Percentiles rank a stretch among this genome's conserved stretches.
Conservation (phyloP, 208 protist genomes). For the Leishmania gerbilli region DNA sequence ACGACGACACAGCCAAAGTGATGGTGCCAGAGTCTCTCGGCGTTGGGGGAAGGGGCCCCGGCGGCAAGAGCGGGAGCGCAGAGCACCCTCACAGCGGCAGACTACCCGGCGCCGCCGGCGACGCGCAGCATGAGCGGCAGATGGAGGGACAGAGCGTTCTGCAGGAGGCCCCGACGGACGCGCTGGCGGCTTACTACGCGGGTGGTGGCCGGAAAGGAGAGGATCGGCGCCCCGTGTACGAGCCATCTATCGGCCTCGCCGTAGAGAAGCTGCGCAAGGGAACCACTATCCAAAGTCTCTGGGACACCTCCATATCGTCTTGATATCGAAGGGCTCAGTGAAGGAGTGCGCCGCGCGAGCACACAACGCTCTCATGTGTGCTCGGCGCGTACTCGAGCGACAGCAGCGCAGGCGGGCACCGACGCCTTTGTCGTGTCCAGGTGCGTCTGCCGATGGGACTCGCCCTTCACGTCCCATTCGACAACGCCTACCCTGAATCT, state of each 20-base stretch:
- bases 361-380: background rate
- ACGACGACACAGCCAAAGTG: slow-evolving; percentile 10
- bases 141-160: slow-evolving; percentile 81
- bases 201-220: slow-evolving; percentile 78
- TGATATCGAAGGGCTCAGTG: slow-evolving; percentile 2
- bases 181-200: slow-evolving; percentile 93
- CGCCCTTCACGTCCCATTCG: background rate
- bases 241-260: slow-evolving; percentile 83
- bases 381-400: background rate
- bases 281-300: slow-evolving; percentile 79
- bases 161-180: slow-evolving; percentile 72
- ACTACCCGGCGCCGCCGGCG: background rate
- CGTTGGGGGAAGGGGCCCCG: background rate
- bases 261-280: slow-evolving; percentile 91
- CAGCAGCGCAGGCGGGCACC: background rate
- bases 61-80: background rate
- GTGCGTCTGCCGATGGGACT: background rate
- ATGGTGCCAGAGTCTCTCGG: slow-evolving; percentile 6
- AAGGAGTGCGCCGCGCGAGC: background rate
- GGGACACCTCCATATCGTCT: slow-evolving; percentile 47
- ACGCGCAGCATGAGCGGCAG: background rate
- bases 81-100: background rate
- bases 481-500: background rate
- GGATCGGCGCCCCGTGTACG: slow-evolving; percentile 82
- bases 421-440: background rate